phyloP scores from a whole-genome alignment of 2,329 filamentous ascomycete species.

The Alternaria sp. region DNA sequence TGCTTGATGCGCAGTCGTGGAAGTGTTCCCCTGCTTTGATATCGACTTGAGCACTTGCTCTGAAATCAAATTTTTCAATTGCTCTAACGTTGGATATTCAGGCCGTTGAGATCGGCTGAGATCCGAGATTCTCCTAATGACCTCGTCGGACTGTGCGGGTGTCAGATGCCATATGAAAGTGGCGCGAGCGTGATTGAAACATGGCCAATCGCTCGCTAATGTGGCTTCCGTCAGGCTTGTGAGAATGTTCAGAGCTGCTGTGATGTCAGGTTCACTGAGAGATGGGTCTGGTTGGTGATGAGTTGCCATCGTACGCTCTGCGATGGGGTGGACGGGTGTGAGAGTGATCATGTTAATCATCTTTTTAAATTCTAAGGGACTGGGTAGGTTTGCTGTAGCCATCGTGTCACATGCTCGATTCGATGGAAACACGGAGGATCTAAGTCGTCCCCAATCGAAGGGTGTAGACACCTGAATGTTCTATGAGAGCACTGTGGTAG shows the following conservation, averaged over 20 bases:
- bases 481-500: neutral
- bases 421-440: neutral
- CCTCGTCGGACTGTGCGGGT: neutral
- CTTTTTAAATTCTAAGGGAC: neutral
- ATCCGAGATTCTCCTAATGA: neutral
- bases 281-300: neutral
- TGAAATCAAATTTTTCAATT: neutral
- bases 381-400: neutral
- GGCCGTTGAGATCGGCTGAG: neutral
- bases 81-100: neutral
- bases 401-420: neutral
- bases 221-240: neutral
- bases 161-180: neutral
- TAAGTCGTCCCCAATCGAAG: neutral
- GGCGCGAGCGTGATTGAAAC: neutral
- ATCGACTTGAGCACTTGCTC: neutral
- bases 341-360: neutral
- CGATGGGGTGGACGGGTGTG: neutral
- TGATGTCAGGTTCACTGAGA: neutral
- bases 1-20: neutral
- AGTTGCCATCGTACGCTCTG: neutral
- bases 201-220: neutral
- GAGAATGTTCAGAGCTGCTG: neutral
- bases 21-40: neutral
- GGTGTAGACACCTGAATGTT: neutral